Percentiles rank a stretch among this genome's conserved stretches.
Evolutionary conservation across 768 basidiomycete genomes (phyloP).

Genomic region (Panaeolus cyanescens): DNA sequence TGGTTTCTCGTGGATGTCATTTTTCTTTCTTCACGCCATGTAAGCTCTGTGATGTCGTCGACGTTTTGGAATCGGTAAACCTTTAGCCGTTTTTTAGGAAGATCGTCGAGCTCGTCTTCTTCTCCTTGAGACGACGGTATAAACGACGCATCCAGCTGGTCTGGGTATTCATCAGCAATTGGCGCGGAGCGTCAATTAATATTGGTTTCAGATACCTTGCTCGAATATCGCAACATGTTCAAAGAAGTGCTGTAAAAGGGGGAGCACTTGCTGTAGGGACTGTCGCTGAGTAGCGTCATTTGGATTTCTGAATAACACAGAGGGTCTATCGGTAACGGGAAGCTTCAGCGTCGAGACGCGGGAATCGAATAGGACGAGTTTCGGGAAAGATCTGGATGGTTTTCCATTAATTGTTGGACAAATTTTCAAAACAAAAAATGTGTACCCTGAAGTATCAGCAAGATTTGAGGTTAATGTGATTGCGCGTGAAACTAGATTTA

Average conservation of each 20-base stretch:
- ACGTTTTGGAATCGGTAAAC: neutral
- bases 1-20: neutral
- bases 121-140: slow-evolving; percentile 28
- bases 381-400: slow-evolving; percentile 7
- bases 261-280: slow-evolving; percentile 30
- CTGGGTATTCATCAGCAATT: slow-evolving; percentile 5
- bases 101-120: slow-evolving; percentile 6
- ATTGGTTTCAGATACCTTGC: slow-evolving; percentile 31
- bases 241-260: slow-evolving; percentile 55
- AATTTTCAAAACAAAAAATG: neutral
- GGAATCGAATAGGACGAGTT: slow-evolving; percentile 63
- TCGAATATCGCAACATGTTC: slow-evolving; percentile 49
- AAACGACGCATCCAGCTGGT: slow-evolving; percentile 11
- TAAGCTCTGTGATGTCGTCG: neutral
- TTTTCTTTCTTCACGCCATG: neutral
- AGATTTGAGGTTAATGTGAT: slow-evolving; percentile 42
- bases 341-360: slow-evolving; percentile 50
- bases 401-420: slow-evolving; percentile 7
- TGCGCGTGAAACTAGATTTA: slow-evolving; percentile 49
- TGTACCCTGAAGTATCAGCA: slow-evolving; percentile 7
- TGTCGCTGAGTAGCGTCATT: slow-evolving; percentile 8
- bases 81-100: neutral
- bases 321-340: slow-evolving; percentile 42
- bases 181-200: no score
- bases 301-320: slow-evolving; percentile 13